Evolutionary conservation across 257 asterid species (phyloP).

Genomic region (Handroanthus guayacan): DNA sequence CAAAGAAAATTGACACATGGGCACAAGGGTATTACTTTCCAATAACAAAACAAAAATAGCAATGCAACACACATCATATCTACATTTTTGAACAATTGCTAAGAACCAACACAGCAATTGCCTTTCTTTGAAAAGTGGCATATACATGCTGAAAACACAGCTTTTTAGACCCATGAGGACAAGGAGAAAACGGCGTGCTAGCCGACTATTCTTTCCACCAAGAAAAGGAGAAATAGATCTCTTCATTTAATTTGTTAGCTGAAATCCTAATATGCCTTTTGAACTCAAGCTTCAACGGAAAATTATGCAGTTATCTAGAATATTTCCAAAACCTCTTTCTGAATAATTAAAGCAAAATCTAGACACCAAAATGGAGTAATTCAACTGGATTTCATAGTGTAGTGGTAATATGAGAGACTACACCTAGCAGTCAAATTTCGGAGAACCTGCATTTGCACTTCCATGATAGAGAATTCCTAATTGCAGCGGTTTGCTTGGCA

Average conservation of each 20-base stretch:
- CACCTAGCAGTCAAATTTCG: neutral
- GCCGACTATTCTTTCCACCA: no score
- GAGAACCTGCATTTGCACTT: constrained; percentile 9
- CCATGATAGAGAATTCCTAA: neutral
- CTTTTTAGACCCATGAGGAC: neutral
- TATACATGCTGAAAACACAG: neutral
- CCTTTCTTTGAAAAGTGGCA: neutral
- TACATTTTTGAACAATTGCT: neutral
- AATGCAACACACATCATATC: neutral
- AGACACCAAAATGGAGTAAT: neutral
- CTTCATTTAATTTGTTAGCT: no score
- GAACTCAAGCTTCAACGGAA: neutral
- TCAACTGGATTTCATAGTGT: neutral
- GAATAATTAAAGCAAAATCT: neutral
- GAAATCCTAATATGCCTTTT: neutral
- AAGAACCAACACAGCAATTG: neutral
- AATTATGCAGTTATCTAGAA: neutral
- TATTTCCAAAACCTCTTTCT: constrained; percentile 6
- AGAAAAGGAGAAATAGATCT: no score
- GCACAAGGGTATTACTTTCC: neutral
- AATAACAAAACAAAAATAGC: neutral
- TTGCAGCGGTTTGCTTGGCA: constrained; percentile 1
- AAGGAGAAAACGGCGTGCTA: neutral
- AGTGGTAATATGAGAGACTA: constrained; percentile 1
- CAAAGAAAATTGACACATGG: neutral